A percentile compares a stretch with the other conserved stretches of the same genome.
Conservation (phyloP, 1,284 basidiomycete species). For the Melampsora americana region DNA sequence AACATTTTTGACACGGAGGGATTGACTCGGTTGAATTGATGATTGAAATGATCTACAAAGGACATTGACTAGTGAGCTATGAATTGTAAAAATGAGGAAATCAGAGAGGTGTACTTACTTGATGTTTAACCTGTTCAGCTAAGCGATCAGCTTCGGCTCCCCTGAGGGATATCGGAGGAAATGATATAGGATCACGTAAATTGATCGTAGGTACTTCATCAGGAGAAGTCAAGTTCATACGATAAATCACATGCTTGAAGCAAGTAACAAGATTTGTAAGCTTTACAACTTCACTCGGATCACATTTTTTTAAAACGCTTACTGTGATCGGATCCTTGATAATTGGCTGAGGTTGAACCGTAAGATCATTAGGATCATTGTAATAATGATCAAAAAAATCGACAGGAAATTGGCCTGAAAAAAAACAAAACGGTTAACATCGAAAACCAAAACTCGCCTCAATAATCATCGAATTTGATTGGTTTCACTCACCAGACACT, state of each 20-base stretch:
- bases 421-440: too few species aligned
- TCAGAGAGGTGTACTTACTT: slow-evolving; percentile 38
- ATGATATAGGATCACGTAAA: slow-evolving; percentile 44
- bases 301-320: background rate
- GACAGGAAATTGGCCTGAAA: slow-evolving; percentile 21
- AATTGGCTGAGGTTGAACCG: slow-evolving; percentile 46
- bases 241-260: slow-evolving; percentile 1
- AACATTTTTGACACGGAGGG: slow-evolving; percentile 62
- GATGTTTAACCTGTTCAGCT: slow-evolving; percentile 7
- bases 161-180: slow-evolving; percentile 45
- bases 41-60: background rate
- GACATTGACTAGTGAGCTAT: background rate
- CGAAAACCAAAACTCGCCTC: too few species aligned
- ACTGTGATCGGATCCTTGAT: slow-evolving; percentile 46
- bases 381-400: slow-evolving; percentile 43
- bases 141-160: background rate
- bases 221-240: slow-evolving; percentile 19
- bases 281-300: too few species aligned
- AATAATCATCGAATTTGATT: too few species aligned
- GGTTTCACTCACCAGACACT: background rate
- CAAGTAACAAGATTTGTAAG: background rate
- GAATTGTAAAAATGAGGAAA: slow-evolving; percentile 9
- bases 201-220: slow-evolving; percentile 40
- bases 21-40: background rate
- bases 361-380: slow-evolving; percentile 43